A percentile compares a stretch with the other conserved stretches of the same genome.
phyloP scores from a whole-genome alignment of 2,329 filamentous ascomycete species.

The Tolypocladium endophyticum region DNA sequence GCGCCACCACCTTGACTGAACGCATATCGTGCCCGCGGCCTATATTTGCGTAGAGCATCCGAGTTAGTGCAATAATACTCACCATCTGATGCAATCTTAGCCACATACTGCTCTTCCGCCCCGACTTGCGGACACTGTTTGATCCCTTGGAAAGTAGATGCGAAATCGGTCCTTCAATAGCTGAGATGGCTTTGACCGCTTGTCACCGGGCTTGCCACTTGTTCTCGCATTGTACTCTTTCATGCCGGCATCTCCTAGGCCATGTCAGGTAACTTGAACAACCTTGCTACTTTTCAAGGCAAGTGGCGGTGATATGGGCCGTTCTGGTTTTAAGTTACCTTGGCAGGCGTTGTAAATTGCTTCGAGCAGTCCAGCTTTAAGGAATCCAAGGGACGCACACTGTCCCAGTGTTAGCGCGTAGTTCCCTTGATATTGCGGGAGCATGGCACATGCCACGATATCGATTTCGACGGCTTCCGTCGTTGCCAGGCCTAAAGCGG shows the following conservation, averaged over 20 bases:
- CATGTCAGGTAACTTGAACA: conserved; percentile 1
- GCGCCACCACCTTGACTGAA: conserved; percentile 64
- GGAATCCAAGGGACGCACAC: conserved; percentile 71
- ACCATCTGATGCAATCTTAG: not conserved
- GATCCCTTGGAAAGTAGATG: conserved; percentile 69
- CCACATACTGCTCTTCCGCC: conserved; percentile 44
- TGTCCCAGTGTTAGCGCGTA: conserved; percentile 16
- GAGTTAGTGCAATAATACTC: conserved; percentile 7
- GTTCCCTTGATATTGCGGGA: not conserved
- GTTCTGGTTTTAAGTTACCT: conserved; percentile 25
- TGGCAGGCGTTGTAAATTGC: conserved; percentile 44
- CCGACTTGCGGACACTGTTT: conserved; percentile 56
- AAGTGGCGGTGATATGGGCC: not conserved
- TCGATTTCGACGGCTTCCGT: conserved; percentile 54
- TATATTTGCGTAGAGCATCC: conserved; percentile 20
- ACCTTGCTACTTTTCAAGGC: conserved; percentile 1
- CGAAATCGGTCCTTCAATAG: conserved; percentile 43
- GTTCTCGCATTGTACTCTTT: conserved; percentile 32
- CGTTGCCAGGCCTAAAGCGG: conserved; percentile 49
- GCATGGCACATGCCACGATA: conserved; percentile 46
- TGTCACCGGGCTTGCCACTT: conserved; percentile 14
- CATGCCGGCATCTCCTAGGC: conserved; percentile 26
- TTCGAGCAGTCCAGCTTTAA: conserved; percentile 58
- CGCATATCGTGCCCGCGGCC: conserved; percentile 74
- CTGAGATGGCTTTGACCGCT: conserved; percentile 11